phyloP scores from a whole-genome alignment of 1,284 basidiomycete genomes.

The Cryptococcus sp. region DNA sequence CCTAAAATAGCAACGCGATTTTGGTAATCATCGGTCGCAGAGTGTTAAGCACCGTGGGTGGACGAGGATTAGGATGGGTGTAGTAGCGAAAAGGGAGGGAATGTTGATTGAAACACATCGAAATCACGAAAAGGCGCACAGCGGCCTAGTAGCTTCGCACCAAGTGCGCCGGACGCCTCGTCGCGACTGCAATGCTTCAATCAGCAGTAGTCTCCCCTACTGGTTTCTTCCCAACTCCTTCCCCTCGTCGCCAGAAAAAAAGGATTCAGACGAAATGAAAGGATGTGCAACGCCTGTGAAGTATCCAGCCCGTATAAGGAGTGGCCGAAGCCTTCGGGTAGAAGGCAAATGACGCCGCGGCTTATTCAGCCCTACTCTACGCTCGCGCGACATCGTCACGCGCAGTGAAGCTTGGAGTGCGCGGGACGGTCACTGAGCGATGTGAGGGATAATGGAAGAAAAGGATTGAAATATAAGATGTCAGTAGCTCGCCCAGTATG shows the following conservation, averaged over 20 bases:
- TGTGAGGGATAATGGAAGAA: constrained; percentile 9
- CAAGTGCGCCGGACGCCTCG: too few relatives aligned
- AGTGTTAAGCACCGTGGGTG: constrained; percentile 50
- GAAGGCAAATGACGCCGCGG: constrained; percentile 41
- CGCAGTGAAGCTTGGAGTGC: constrained; percentile 28
- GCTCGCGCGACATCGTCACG: constrained; percentile 25
- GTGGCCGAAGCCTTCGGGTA: constrained; percentile 18
- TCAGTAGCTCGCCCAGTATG: constrained; percentile 13
- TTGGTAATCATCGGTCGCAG: constrained; percentile 48
- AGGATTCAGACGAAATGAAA: neutral
- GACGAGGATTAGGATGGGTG: constrained; percentile 4
- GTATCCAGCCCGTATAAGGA: constrained; percentile 28
- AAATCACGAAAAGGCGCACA: constrained; percentile 5
- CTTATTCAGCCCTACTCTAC: constrained; percentile 22
- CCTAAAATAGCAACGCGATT: constrained; percentile 51
- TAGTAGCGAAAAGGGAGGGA: constrained; percentile 1
- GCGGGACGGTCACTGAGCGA: constrained; percentile 25
- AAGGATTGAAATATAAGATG: constrained; percentile 1
- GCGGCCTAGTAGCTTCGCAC: neutral
- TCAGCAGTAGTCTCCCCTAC: too few relatives aligned
- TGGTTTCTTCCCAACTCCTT: too few relatives aligned
- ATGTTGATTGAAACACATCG: neutral
- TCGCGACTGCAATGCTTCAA: too few relatives aligned
- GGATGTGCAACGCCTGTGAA: constrained; percentile 51
- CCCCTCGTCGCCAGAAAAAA: too few relatives aligned